Conservation (phyloP, 345 rosid genomes). For the Citrus trifoliata region DNA sequence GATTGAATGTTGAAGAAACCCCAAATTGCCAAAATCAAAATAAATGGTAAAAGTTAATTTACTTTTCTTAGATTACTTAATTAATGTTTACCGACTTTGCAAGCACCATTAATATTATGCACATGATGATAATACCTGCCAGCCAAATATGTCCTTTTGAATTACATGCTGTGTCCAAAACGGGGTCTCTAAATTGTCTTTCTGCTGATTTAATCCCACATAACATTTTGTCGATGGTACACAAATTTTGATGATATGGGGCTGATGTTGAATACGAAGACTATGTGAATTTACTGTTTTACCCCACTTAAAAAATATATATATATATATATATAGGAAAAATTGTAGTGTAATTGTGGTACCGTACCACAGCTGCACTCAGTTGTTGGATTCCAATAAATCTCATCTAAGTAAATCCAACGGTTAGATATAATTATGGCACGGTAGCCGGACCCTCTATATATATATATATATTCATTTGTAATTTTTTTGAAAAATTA, state of each 20-base stretch:
- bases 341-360: too few relatives aligned
- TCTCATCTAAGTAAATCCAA: too few relatives aligned
- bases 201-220: constrained; percentile 12
- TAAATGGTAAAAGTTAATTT: neutral
- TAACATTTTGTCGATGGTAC: constrained; percentile 18
- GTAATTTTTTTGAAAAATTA: neutral
- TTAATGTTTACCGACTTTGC: constrained; percentile 12
- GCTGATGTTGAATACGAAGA: neutral
- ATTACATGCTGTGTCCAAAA: constrained; percentile 3
- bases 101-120: constrained; percentile 13
- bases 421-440: fast-evolving
- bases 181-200: neutral
- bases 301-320: too few relatives aligned
- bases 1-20: neutral
- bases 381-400: too few relatives aligned
- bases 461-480: too few relatives aligned
- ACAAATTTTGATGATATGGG: neutral
- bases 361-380: fast-evolving
- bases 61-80: neutral
- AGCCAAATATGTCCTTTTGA: constrained; percentile 16
- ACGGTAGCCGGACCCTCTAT: too few relatives aligned
- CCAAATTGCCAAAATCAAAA: constrained; percentile 4
- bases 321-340: too few relatives aligned
- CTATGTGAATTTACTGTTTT: neutral
- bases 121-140: constrained; percentile 13